These are phyloP conservation scores for Schizochytrium sp. DNA, from an alignment of 108 stramenopile genomes.

Conservation along the genomic window DNA sequence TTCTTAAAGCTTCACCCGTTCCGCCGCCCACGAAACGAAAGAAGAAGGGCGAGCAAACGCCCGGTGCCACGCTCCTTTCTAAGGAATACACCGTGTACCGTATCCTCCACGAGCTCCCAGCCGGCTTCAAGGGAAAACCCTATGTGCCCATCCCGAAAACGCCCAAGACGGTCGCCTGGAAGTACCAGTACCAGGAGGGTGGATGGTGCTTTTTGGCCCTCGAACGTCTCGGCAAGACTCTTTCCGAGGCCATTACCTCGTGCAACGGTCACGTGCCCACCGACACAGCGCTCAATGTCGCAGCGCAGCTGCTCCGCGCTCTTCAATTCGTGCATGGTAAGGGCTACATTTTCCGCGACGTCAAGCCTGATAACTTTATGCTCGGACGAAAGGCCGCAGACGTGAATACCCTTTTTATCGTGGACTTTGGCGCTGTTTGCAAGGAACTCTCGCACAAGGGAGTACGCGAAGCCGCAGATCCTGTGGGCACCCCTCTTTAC, in stretches of 20 bases:
- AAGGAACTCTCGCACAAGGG: neutral
- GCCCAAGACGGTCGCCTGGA: neutral
- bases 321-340: neutral
- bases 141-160: neutral
- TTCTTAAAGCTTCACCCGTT: neutral
- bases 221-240: neutral
- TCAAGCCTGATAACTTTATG: neutral
- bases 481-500: neutral
- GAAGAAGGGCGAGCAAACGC: neutral
- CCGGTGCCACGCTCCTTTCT: neutral
- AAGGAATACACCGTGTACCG: neutral
- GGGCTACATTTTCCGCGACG: neutral
- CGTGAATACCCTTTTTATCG: neutral
- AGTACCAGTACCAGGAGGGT: neutral
- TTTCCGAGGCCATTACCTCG: neutral
- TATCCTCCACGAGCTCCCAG: neutral
- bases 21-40: neutral
- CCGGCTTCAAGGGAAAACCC: neutral
- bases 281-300: neutral
- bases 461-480: neutral
- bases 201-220: neutral
- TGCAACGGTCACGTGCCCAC: neutral
- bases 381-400: neutral
- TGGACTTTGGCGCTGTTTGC: conserved; percentile 1
- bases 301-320: neutral